These are phyloP conservation scores for Veloporphyrellus conicus DNA, from an alignment of 1,284 basidiomycete species.

Conservation along the genomic window DNA sequence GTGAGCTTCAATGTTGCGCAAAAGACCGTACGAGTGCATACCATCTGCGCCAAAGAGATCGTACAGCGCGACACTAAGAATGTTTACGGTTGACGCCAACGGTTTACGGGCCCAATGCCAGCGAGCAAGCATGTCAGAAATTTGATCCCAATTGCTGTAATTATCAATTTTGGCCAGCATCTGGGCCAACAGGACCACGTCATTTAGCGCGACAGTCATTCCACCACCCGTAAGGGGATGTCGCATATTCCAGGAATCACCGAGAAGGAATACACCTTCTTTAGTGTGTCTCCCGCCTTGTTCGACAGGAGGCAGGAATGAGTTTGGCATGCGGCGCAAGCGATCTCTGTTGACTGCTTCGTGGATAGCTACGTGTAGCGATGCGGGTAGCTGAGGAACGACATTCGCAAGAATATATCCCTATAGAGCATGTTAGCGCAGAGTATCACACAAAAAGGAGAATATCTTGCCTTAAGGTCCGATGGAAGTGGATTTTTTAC, in stretches of 20 bases:
- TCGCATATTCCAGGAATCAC: slow-evolving; percentile 99
- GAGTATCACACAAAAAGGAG: not conserved
- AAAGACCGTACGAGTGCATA: slow-evolving; percentile 31
- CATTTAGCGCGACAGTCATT: slow-evolving; percentile 90
- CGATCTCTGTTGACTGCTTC: slow-evolving; percentile 67
- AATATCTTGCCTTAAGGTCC: slow-evolving; percentile 64
- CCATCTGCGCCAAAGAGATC: slow-evolving; percentile 89
- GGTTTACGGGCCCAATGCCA: slow-evolving; percentile 89
- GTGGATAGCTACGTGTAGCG: slow-evolving; percentile 60
- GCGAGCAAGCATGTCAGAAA: slow-evolving; percentile 54
- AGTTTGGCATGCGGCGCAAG: slow-evolving; percentile 92
- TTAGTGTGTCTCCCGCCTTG: slow-evolving; percentile 64
- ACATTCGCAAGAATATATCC: slow-evolving; percentile 67
- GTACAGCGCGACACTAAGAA: slow-evolving; percentile 86
- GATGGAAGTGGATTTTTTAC: slow-evolving; percentile 82
- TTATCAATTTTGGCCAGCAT: slow-evolving; percentile 52
- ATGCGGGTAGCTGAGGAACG: slow-evolving; percentile 73
- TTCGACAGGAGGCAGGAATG: slow-evolving; percentile 81
- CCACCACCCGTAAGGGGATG: slow-evolving; percentile 97
- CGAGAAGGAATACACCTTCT: slow-evolving; percentile 81
- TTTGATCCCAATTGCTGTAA: slow-evolving; percentile 58
- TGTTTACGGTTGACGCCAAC: slow-evolving; percentile 81
- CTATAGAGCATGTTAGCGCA: slow-evolving; percentile 35
- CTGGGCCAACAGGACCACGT: slow-evolving; percentile 71
- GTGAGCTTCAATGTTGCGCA: slow-evolving; percentile 7